Conservation (phyloP, 106 monocot species). For the Cymbidium sinense region DNA sequence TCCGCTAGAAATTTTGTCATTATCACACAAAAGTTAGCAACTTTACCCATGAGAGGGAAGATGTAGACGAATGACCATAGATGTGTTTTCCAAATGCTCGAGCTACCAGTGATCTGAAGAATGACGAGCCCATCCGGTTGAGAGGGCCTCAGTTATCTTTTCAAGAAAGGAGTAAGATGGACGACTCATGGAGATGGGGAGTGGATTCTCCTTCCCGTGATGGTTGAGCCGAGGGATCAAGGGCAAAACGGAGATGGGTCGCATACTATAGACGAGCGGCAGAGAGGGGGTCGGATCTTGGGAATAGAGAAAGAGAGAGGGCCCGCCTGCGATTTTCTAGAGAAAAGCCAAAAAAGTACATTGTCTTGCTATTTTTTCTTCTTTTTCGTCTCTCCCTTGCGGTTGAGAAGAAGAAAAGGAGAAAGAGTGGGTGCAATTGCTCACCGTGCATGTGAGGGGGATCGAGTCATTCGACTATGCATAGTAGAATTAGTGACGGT, state of each 20-base stretch:
- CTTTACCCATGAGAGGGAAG: slow-evolving; percentile 67
- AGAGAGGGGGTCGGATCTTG: too few species aligned
- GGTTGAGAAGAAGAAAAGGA: too few species aligned
- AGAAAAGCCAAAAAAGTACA: too few species aligned
- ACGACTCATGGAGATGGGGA: not conserved
- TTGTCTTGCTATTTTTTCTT: too few species aligned
- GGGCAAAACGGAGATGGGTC: not conserved
- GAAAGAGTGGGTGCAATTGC: too few species aligned
- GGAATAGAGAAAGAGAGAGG: too few species aligned
- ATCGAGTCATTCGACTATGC: too few species aligned
- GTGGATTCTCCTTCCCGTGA: slow-evolving; percentile 22
- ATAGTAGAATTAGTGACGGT: too few species aligned
- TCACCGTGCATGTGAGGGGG: too few species aligned
- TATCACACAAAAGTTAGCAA: not conserved
- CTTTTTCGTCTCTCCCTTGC: too few species aligned
- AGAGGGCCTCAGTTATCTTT: slow-evolving; percentile 37
- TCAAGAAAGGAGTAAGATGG: not conserved
- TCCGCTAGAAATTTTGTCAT: slow-evolving; percentile 24
- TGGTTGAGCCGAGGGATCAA: not conserved
- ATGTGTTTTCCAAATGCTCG: slow-evolving; percentile 18
- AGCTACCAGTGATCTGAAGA: slow-evolving; percentile 8
- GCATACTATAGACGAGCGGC: too few species aligned
- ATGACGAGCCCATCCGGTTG: slow-evolving; percentile 17
- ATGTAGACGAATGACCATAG: slow-evolving; percentile 72
- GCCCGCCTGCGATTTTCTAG: too few species aligned